phyloP scores from a whole-genome alignment of 2,329 filamentous ascomycete genomes.

The Sarocladium strictum region DNA sequence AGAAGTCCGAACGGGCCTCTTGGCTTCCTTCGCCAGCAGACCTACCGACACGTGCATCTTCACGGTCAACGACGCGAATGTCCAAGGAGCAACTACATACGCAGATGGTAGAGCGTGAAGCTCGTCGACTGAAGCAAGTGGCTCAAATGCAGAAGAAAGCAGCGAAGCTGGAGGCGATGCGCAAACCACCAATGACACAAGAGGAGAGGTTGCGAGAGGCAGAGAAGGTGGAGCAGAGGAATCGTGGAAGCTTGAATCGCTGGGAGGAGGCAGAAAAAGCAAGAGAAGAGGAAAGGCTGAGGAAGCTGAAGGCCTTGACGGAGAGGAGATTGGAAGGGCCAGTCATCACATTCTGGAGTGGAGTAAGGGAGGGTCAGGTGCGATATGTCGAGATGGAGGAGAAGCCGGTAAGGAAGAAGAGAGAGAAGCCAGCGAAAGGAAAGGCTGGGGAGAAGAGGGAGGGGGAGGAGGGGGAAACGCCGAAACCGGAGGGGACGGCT shows the following conservation, averaged over 20 bases:
- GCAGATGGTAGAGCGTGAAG: slow-evolving; percentile 69
- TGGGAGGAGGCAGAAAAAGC: slow-evolving; percentile 93
- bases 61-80: slow-evolving; percentile 50
- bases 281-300: slow-evolving; percentile 75
- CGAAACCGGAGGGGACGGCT: slow-evolving; percentile 10
- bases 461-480: slow-evolving; percentile 14
- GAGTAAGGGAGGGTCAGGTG: slow-evolving; percentile 68
- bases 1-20: slow-evolving; percentile 53
- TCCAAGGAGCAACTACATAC: slow-evolving; percentile 59
- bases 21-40: slow-evolving; percentile 52
- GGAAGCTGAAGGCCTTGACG: slow-evolving; percentile 80
- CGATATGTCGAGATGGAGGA: slow-evolving; percentile 48
- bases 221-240: slow-evolving; percentile 74
- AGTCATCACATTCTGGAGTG: slow-evolving; percentile 89
- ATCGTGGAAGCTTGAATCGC: slow-evolving; percentile 82
- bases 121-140: slow-evolving; percentile 64
- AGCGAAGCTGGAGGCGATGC: slow-evolving; percentile 65
- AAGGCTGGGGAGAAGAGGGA: slow-evolving; percentile 10
- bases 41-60: slow-evolving; percentile 52
- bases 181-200: slow-evolving; percentile 80
- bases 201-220: slow-evolving; percentile 79
- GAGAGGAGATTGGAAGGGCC: slow-evolving; percentile 82
- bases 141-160: slow-evolving; percentile 61
- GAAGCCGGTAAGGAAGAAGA: slow-evolving; percentile 53
- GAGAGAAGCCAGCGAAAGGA: slow-evolving; percentile 29